Evolutionary conservation across 495 filamentous ascomycete species (phyloP), one percentile per base, ranked within the genome.

Genomic region (Aspergillus ostianus): DNA sequence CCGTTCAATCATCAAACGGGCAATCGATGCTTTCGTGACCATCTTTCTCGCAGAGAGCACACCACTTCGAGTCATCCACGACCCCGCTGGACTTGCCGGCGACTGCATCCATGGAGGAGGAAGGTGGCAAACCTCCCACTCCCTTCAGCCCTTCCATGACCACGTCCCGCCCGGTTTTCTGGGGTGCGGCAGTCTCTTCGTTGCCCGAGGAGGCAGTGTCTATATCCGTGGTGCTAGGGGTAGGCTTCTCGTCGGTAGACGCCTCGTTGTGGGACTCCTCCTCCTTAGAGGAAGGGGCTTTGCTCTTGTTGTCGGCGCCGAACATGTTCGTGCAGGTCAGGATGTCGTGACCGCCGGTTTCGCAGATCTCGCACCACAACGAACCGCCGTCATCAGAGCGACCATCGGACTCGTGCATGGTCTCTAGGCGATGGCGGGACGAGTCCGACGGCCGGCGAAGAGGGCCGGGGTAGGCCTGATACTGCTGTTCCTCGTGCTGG

Each of bases 1-100:
- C 52, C 51, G n/a, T 88, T 65, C 84, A 89, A 69, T 93, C 91
- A 71, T 97, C 93, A 74, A 95, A 89, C 15, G 93, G 93, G 77
- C 93, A 98, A 71, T 95, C 90, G 59, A 95, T 91, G 68, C 92
- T 96, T 71, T 94, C 90, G 67, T 99, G 94, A 30, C 94, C 94
- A 67, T 98, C 95, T 55, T 89, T 84, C 79, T 99, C 94, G 71
- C 94, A 99, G 49, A 98, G 79, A 55, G 95, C 94, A 76, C 94
- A 99, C 94, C 94, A 99, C 75, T 94, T 96, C 57, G 85, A 79
- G 62, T 85, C 84, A 66, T 98, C 91, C 58, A 94, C 82, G 36
- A 89, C 78, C 1, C 86, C 87, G 52, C 84, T 90, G 56, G 88
- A 85, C 77, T 94, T 97, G 44, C 91, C 93, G 5, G 90, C 87